Percentiles rank a stretch among this genome's conserved stretches.
phyloP scores from a whole-genome alignment of 257 asterid species.

The Nicotiana otophora region DNA sequence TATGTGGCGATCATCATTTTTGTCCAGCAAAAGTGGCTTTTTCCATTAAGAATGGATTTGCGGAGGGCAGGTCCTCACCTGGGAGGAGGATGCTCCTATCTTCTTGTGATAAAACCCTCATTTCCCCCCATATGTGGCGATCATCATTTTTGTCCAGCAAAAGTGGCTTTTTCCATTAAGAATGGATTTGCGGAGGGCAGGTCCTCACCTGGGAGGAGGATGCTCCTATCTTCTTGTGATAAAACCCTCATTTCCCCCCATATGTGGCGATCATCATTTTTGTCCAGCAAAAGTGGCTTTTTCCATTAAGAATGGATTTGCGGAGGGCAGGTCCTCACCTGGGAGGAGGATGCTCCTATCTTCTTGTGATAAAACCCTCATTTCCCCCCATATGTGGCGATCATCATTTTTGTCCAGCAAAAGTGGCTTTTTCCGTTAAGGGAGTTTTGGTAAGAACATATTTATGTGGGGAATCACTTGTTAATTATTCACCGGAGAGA shows the following conservation, averaged over 20 bases:
- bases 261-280: not conserved
- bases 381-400: not conserved
- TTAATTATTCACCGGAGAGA: not conserved
- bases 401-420: not conserved
- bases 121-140: not conserved
- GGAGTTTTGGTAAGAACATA: not conserved
- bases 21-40: not conserved
- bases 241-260: not conserved
- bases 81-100: not conserved
- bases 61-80: not conserved
- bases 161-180: not conserved
- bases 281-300: not conserved
- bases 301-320: not conserved
- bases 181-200: not conserved
- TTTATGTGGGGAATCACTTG: not conserved
- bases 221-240: not conserved
- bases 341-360: not conserved
- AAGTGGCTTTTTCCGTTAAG: not conserved
- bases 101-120: not conserved
- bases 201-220: not conserved
- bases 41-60: not conserved
- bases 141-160: not conserved
- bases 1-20: not conserved
- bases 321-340: not conserved
- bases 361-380: not conserved